Evolutionary conservation across 2,329 filamentous ascomycete genomes (phyloP).

Genomic region (Aspergillus persii): DNA sequence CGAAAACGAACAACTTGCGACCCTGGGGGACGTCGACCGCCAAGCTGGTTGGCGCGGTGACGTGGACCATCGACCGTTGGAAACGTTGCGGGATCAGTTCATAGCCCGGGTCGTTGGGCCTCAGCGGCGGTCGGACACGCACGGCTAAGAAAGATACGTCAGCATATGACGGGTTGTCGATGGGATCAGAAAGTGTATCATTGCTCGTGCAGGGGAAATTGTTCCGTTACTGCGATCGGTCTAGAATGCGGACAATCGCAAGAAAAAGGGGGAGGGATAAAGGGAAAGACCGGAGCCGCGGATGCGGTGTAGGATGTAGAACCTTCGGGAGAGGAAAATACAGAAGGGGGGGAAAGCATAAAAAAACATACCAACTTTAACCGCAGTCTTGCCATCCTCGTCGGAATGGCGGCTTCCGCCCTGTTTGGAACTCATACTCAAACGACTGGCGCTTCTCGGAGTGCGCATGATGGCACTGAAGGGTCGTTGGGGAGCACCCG

Average conservation of each 20-base stretch:
- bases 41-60: constrained; percentile 79
- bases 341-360: neutral
- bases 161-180: neutral
- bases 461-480: constrained; percentile 78
- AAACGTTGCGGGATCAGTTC: constrained; percentile 96
- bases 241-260: neutral
- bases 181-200: neutral
- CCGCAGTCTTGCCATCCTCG: constrained; percentile 84
- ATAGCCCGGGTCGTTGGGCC: constrained; percentile 81
- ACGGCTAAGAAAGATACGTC: constrained; percentile 61
- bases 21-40: constrained; percentile 89
- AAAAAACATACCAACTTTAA: constrained; percentile 83
- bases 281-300: neutral
- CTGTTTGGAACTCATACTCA: constrained; percentile 74
- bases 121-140: constrained; percentile 83
- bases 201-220: neutral
- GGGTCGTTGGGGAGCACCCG: constrained; percentile 61
- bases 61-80: constrained; percentile 87
- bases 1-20: constrained; percentile 93
- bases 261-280: neutral
- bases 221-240: constrained; percentile 5
- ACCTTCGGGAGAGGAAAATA: neutral
- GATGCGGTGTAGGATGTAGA: neutral
- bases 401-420: constrained; percentile 81
- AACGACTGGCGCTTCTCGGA: constrained; percentile 74